Evolutionary conservation across 2,329 filamentous ascomycete genomes (phyloP), one percentile per base, ranked within the genome.

Genomic region (Fusarium caatingaense): DNA sequence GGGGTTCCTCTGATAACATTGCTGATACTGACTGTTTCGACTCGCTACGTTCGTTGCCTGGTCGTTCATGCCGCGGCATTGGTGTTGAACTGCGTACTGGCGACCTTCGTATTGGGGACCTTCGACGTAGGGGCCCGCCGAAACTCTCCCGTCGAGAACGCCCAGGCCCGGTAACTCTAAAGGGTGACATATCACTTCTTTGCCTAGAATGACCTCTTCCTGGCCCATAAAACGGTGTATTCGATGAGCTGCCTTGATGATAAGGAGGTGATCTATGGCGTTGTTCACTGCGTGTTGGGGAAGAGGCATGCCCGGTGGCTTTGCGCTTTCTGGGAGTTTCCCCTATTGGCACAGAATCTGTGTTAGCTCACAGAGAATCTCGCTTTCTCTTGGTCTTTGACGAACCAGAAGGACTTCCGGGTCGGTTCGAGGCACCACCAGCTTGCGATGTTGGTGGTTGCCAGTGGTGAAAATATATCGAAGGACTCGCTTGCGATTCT

Each of bases 381-480:
- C 80, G 77, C 76, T 82, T 83, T 78, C 81, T 82, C 80, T 85
- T 86, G 76, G 79, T 80, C 77, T 83, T 87, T 80, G 84, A 89
- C 89, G 88, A 91, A 88, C 91, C 90, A 83, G 92, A 91, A 76
- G 92, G 91, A 67, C 91, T 92, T 75, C 87, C 88, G 65, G 92
- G 91, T 77, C 92, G 90, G 74, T 89, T 88, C 60, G 87, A 84
- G 77, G 85, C 82, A 65, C 85, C 82, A 64, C 87, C 85, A 69
- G 85, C 83, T 79, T 92, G 87, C 68, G 89, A 87, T 23, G 85
- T 87, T 16, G 94, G 94, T 47, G 94, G 94, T 64, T 95, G 92
- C 93, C 94, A 97, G 78, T 97, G 93, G 77, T 97, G 93, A 78
- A 97, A 97, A 79, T 93, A 96, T 49, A 97, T 92, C 23, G 91